Base-by-base conservation (phyloP, 2,329 filamentous ascomycete genomes). In the Pseudogymnoascus destructans region DNA sequence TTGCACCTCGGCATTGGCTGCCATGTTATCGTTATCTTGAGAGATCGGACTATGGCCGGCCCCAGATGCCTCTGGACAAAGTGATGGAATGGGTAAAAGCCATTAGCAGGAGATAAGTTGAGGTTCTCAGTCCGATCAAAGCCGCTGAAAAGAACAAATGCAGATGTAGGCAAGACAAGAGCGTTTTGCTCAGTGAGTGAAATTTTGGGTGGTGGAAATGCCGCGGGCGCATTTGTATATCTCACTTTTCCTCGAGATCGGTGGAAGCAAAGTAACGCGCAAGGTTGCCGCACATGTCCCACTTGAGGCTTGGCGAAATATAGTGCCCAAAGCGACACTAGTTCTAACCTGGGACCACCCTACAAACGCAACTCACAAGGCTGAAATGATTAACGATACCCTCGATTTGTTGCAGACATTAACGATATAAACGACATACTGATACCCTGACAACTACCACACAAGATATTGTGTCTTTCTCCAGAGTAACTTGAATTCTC, bases 1-100 rank as follows among this genome's bases (percentile, higher is more conserved):
- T 67, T 75, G 73, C 70, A 77, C 72, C 69, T 76, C 70, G 62
- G 71, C 75, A 54, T 59, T 55, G 15, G 63, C 59, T 59, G 63
- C 64, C 67, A 67, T 68, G 59, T 46, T 58, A 33, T 57, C 54
- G 54, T 35, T 38, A 56, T 56, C 35, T 36, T 11, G 19, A 56
- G 32, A 35, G 30, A 52, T 52, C 46, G 25, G 46, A 52, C 46
- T 52, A 52, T 52, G 46, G 46, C n/a, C 46, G 46, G 46, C 46
- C 46, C 46, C 46, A 52, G 46, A 52, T 52, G 23, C 46, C 46
- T 52, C 46, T 52, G 25, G 46, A 52, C 46, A 52, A 52, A 52
- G 46, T 56, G 54, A 56, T 56, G 32, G 35, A 56, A 35, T 23
- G 30, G 54, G 54, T 11, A 56, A 56, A 52, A 52, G 46, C 46